A percentile compares a stretch with the other conserved stretches of the same genome.
phyloP scores from a whole-genome alignment of 306 rosid species.

The Cucurbita pepo region DNA sequence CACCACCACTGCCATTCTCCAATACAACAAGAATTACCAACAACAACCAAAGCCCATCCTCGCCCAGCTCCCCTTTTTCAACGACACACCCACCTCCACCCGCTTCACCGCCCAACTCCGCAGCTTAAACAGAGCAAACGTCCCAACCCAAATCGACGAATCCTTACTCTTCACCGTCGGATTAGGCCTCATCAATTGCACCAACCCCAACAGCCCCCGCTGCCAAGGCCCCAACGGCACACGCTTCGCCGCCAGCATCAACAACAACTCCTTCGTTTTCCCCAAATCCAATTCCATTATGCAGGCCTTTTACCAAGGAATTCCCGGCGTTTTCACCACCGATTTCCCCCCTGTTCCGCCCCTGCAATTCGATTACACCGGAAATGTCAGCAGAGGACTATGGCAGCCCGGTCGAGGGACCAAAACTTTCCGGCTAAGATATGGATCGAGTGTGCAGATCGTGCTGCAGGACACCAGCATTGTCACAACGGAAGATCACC shows the following conservation, averaged over 20 bases:
- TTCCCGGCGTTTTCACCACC: conserved; percentile 67
- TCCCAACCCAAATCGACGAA: conserved; percentile 31
- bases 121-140: conserved; percentile 32
- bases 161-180: conserved; percentile 49
- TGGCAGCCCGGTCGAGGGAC: conserved; percentile 71
- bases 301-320: conserved; percentile 72
- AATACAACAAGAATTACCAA: conserved; percentile 33
- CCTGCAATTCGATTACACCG: conserved; percentile 55
- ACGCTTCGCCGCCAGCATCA: conserved; percentile 78
- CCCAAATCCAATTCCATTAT: conserved; percentile 57
- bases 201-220: conserved; percentile 64
- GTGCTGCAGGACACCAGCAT: conserved; percentile 78
- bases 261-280: conserved; percentile 64
- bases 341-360: conserved; percentile 80
- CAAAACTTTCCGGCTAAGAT: conserved; percentile 46
- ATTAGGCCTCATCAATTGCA: conserved; percentile 70
- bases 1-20: conserved; percentile 85
- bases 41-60: conserved; percentile 31
- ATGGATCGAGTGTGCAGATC: conserved; percentile 54
- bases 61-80: conserved; percentile 44
- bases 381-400: conserved; percentile 64
- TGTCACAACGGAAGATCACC: conserved; percentile 72
- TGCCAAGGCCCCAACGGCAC: conserved; percentile 99
- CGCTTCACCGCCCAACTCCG: conserved; percentile 38
- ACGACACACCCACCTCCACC: conserved; percentile 28